Evolutionary conservation across 2,329 filamentous ascomycete genomes (phyloP).

Genomic region (Gaeumannomyces tritici): DNA sequence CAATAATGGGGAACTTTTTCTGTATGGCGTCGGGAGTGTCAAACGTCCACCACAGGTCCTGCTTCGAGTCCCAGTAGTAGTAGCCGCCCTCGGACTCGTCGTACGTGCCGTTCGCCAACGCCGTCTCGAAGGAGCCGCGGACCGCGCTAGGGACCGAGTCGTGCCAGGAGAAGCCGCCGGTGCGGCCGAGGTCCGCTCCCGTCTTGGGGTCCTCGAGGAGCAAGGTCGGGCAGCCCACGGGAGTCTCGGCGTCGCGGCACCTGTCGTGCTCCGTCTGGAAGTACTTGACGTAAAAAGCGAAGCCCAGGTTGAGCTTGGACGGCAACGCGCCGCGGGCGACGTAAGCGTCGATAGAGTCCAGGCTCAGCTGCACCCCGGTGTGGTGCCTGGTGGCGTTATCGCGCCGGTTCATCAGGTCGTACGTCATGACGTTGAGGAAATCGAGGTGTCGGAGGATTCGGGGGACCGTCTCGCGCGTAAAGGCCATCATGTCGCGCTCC

Average conservation of each 20-base stretch:
- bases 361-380: conserved; percentile 44
- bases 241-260: conserved; percentile 18
- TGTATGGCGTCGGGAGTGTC: conserved; percentile 53
- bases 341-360: conserved; percentile 49
- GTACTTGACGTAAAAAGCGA: conserved; percentile 62
- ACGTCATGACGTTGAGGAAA: conserved; percentile 63
- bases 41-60: conserved; percentile 64
- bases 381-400: conserved; percentile 57
- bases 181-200: conserved; percentile 47
- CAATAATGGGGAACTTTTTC: conserved; percentile 52
- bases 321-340: conserved; percentile 43
- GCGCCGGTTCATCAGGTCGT: conserved; percentile 67
- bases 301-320: conserved; percentile 52
- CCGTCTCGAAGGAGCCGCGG: conserved; percentile 45
- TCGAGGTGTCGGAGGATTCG: conserved; percentile 51
- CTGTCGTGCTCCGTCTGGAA: conserved; percentile 43
- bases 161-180: conserved; percentile 48
- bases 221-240: conserved; percentile 50
- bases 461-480: conserved; percentile 43
- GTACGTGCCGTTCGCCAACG: conserved; percentile 40
- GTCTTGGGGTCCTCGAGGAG: conserved; percentile 48
- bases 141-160: conserved; percentile 44
- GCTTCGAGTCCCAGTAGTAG: conserved; percentile 55
- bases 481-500: conserved; percentile 58
- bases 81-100: conserved; percentile 52